Evolutionary conservation across 2,329 filamentous ascomycete genomes (phyloP), one percentile per base, ranked within the genome.

Genomic region (Aureobasidium pullulans): DNA sequence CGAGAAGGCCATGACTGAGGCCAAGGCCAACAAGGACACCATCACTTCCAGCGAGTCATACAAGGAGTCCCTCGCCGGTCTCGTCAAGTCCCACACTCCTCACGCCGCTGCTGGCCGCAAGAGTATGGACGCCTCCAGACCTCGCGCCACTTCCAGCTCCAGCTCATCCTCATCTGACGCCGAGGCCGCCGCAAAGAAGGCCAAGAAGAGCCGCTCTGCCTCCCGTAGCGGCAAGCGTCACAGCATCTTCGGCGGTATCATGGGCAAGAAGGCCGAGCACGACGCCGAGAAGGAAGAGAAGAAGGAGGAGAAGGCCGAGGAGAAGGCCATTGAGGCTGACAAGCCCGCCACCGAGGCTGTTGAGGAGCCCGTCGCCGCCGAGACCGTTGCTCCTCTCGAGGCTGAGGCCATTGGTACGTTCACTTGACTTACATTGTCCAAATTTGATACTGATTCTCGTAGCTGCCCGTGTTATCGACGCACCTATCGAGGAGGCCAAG

Each of bases 31-130:
- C 61, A 87, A 86, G 70, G 80, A 88, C 65, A 81, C 81, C 59
- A 83, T 96, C 67, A 83, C 84, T 64, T 85, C 86, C 75, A 87
- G 85, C 68, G 91, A 96, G 76, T 83, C 84, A 62, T 99, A 96
- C 86, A 96, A 96, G 85, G 81, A 83, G 68, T 85, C 89, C 65
- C 76, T 94, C 19, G 88, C 91, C 78, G 87, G 86, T 75, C 79
- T 85, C 68, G 68, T 64, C 69, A 70, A 68, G 64, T 64, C 69
- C 57, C 63, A 63, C 60, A 39, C 57, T 46, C 46, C 59, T 60
- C 68, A 67, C 60, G 70, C 67, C 62, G 73, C 75, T 62, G 70
- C 71, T 66, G 70, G 73, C 62, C 71, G 67, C 44, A 71, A 73
- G 66, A 67, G 67, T 63, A 68, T 71, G 57, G 71, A 70, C 57